These are phyloP conservation scores for Fraxinus velutina DNA, from an alignment of 305 asterid species.

Conservation along the genomic window DNA sequence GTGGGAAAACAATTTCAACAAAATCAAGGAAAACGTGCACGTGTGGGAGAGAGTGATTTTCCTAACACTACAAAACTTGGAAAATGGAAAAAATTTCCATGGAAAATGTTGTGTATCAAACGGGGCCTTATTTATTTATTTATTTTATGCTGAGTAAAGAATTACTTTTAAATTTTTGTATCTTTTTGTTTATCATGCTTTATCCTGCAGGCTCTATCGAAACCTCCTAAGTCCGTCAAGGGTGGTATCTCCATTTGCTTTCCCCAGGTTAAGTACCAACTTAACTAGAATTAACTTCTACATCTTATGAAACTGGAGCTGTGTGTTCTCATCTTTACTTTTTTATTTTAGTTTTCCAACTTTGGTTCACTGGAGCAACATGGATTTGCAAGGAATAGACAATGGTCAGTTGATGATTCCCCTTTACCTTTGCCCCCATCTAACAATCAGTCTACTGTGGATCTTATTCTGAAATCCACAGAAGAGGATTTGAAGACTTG, in stretches of 20 bases:
- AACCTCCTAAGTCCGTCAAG: conserved; percentile 57
- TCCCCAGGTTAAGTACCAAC: conserved; percentile 61
- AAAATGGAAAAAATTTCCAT: no score
- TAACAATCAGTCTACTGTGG: conserved; percentile 57
- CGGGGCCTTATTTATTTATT: no score
- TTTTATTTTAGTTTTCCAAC: conserved; percentile 50
- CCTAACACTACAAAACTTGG: no score
- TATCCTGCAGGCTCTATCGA: conserved; percentile 52
- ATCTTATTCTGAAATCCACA: conserved; percentile 66
- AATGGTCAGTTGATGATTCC: conserved; percentile 68
- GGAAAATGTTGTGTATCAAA: no score
- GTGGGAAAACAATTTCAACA: no score
- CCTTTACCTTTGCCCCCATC: conserved; percentile 68
- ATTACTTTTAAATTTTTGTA: background rate
- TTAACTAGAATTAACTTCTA: conserved; percentile 13
- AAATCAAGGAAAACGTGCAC: no score
- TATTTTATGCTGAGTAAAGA: background rate
- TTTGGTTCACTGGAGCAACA: conserved; percentile 68
- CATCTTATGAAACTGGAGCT: conserved; percentile 3
- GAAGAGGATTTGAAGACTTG: conserved; percentile 77
- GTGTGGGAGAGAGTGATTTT: no score
- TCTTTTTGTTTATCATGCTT: conserved; percentile 5
- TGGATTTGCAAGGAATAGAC: conserved; percentile 71
- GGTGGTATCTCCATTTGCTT: conserved; percentile 72
- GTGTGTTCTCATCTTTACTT: conserved; percentile 22